Percentiles rank a stretch among this genome's conserved stretches.
Evolutionary conservation across 2,329 filamentous ascomycete species (phyloP).

Genomic region (Pseudocercospora pini-densiflorae): DNA sequence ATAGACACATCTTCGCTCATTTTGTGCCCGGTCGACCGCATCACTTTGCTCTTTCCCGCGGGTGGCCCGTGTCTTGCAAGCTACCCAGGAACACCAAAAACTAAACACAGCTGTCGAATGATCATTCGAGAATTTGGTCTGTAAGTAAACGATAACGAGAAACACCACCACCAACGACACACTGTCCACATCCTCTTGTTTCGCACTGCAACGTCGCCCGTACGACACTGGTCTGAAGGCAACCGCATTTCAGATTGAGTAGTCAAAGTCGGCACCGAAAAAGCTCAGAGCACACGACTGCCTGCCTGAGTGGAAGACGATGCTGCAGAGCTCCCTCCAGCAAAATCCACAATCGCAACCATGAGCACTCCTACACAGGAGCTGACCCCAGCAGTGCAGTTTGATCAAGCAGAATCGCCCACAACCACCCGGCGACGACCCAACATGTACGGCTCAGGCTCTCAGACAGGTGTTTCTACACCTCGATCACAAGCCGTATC

Average conservation of each 20-base stretch:
- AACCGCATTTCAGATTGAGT: background rate
- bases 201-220: background rate
- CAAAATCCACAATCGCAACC: constrained; percentile 5
- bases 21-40: background rate
- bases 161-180: background rate
- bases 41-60: background rate
- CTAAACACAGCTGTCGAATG: constrained; percentile 5
- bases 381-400: constrained; percentile 30
- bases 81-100: constrained; percentile 6
- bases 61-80: constrained; percentile 6
- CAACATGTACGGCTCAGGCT: constrained; percentile 35
- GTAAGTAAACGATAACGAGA: constrained; percentile 8
- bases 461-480: constrained; percentile 93
- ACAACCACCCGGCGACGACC: constrained; percentile 12
- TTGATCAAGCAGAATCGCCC: constrained; percentile 23
- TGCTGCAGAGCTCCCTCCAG: constrained; percentile 7
- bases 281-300: background rate
- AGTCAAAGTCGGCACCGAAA: background rate
- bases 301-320: constrained; percentile 10
- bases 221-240: background rate
- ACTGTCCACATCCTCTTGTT: background rate
- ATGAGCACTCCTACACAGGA: constrained; percentile 32
- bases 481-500: constrained; percentile 91
- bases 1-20: background rate
- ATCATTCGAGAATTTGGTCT: background rate